These are phyloP conservation scores for Penicillium sp. DNA, from an alignment of 2,329 filamentous ascomycete species.

Conservation along the genomic window DNA sequence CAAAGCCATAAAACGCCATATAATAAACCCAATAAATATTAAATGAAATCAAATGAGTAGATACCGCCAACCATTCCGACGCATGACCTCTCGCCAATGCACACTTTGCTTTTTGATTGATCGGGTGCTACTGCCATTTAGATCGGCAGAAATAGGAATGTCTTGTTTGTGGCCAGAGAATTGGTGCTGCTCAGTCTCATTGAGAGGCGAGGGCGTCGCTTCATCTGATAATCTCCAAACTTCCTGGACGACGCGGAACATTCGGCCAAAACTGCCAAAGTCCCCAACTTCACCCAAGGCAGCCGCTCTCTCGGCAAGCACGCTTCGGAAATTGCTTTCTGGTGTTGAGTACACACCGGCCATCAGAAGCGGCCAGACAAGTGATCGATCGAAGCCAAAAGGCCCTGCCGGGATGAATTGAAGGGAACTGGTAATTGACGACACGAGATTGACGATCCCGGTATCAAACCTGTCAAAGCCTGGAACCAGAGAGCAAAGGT, in stretches of 20 bases:
- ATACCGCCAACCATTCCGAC: constrained; percentile 84
- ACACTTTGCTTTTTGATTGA: constrained; percentile 54
- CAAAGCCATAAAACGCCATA: too few relatives aligned
- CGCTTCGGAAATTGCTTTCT: constrained; percentile 65
- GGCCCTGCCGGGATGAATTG: constrained; percentile 75
- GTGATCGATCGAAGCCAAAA: constrained; percentile 78
- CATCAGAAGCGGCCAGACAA: constrained; percentile 90
- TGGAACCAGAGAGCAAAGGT: constrained; percentile 91
- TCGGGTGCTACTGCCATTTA: too few relatives aligned
- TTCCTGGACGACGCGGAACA: constrained; percentile 70
- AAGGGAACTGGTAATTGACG: constrained; percentile 69
- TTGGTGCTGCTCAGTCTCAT: too few relatives aligned
- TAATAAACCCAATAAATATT: too few relatives aligned
- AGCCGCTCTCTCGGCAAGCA: constrained; percentile 69
- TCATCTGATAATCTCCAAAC: constrained; percentile 74
- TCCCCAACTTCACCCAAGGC: constrained; percentile 70
- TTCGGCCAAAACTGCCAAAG: constrained; percentile 79
- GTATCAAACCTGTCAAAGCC: constrained; percentile 71
- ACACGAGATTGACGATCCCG: constrained; percentile 69
- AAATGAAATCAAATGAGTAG: constrained; percentile 76
- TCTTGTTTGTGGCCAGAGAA: too few relatives aligned
- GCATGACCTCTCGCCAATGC: constrained; percentile 94
- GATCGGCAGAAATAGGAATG: too few relatives aligned
- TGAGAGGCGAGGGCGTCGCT: too few relatives aligned
- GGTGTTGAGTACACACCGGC: constrained; percentile 71